phyloP scores from a whole-genome alignment of 2,329 filamentous ascomycete species.

The Colletotrichum horii region DNA sequence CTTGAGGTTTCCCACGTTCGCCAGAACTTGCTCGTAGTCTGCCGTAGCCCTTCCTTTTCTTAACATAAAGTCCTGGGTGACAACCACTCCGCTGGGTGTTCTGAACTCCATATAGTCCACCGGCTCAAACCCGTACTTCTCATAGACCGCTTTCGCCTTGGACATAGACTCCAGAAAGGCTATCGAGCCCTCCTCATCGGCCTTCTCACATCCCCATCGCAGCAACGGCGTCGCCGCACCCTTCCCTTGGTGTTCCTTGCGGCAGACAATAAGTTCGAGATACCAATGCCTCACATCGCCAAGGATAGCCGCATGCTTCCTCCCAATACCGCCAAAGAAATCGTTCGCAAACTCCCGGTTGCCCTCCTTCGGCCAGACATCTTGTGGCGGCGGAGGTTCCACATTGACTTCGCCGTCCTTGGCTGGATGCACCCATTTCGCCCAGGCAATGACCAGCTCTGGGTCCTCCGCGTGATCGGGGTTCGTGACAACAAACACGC shows the following conservation, averaged over 20 bases:
- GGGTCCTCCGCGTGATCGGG: slow-evolving; percentile 15
- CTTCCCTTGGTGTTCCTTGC: slow-evolving; percentile 46
- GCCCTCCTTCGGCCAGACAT: slow-evolving; percentile 44
- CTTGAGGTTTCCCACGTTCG: background rate
- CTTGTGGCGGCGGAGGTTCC: slow-evolving; percentile 23
- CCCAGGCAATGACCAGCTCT: slow-evolving; percentile 45
- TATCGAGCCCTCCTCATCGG: slow-evolving; percentile 45
- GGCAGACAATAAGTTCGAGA: slow-evolving; percentile 52
- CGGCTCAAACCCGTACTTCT: slow-evolving; percentile 50
- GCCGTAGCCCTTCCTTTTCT: slow-evolving; percentile 23
- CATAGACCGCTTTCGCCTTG: slow-evolving; percentile 51
- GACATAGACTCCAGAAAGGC: slow-evolving; percentile 58
- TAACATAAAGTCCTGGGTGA: slow-evolving; percentile 41
- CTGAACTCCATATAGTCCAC: slow-evolving; percentile 39
- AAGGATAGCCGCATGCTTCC: slow-evolving; percentile 42
- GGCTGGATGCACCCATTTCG: slow-evolving; percentile 49
- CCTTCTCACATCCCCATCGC: slow-evolving; percentile 50
- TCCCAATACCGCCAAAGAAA: slow-evolving; percentile 45
- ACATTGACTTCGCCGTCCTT: slow-evolving; percentile 25
- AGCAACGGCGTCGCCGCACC: slow-evolving; percentile 50
- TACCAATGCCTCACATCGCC: slow-evolving; percentile 49
- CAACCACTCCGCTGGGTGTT: slow-evolving; percentile 32
- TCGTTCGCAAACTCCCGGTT: slow-evolving; percentile 37
- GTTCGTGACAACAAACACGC: slow-evolving; percentile 46
- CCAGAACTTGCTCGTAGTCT: background rate